phyloP scores from a whole-genome alignment of 2,329 filamentous ascomycete species.

The Neoarthrinium moseri region DNA sequence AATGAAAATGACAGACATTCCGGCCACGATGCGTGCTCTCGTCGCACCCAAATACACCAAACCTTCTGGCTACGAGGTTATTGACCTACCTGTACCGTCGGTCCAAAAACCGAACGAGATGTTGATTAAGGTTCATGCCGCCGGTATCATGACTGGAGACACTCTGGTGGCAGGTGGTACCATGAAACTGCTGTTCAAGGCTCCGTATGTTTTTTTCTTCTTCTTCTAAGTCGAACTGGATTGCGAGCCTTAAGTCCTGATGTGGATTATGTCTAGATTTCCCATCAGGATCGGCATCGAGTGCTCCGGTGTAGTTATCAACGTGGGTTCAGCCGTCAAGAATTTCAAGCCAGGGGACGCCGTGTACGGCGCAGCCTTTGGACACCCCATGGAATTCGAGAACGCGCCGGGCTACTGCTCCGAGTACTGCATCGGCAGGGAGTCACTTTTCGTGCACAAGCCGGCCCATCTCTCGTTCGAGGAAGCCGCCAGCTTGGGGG shows the following conservation, averaged over 20 bases:
- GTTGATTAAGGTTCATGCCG: conserved; percentile 38
- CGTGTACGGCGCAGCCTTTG: conserved; percentile 36
- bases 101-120: conserved; percentile 42
- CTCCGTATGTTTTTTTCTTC: conserved; percentile 21
- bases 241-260: conserved; percentile 5
- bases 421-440: conserved; percentile 37
- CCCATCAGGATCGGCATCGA: conserved; percentile 24
- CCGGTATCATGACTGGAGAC: conserved; percentile 33
- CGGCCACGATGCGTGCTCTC: conserved; percentile 40
- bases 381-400: conserved; percentile 33
- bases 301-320: conserved; percentile 28
- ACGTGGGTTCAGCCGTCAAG: conserved; percentile 26
- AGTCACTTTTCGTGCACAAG: conserved; percentile 32
- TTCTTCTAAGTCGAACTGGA: neutral
- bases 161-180: conserved; percentile 27
- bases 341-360: conserved; percentile 30
- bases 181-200: conserved; percentile 21
- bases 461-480: conserved; percentile 28
- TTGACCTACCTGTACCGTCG: conserved; percentile 40
- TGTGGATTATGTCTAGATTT: conserved; percentile 21
- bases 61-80: conserved; percentile 37
- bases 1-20: conserved; percentile 1
- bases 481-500: conserved; percentile 34
- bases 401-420: conserved; percentile 32
- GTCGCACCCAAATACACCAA: conserved; percentile 36